Evolutionary conservation across 176 grass and related monocot genomes (phyloP), one percentile per base, ranked within the genome.

Genomic region (Carex myosuroides): DNA sequence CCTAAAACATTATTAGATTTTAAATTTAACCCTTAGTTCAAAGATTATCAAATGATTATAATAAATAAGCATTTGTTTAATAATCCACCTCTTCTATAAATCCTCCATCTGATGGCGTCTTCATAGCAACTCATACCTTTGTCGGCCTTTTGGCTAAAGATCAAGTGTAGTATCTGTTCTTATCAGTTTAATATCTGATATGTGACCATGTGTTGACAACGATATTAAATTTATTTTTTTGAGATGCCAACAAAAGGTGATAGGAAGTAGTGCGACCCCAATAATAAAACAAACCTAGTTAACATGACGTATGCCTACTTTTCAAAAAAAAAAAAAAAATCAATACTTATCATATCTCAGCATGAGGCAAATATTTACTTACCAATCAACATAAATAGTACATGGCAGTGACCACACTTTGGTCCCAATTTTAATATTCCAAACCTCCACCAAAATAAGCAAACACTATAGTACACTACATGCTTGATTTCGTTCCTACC

Each of bases 181-280:
- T 91, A 94, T 94, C 85, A 88, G 89, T 94, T 94, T 94, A 94
- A 91, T 91, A 91, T 94, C 76, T 90, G 85, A 91, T 94, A 94
- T 73, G 76, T 90, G 87, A 26, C 26, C 26, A 26, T 26, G 26
- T 26, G 26, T 26, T 26, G 0, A 26, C 26, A 26, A 26, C 26
- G 26, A 26, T 26, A 26, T 26, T 26, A 26, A 26, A 59, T 59
- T 59, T 59, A n/a, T 59, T 59, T 1, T 59, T 18, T 18, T n/a
- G 16, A 0, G 16, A 18, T 59, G 37, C 37, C 3, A 9, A 59
- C 1, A 59, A 18, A 18, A 57, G 6, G 17, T 16, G 5, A 18
- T 57, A 57, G 55, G 17, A 57, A 57, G 0, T 18, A 18, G 17
- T 5, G 55, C 14, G 14, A 3, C 14, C 14, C 55, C 14, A 17